Evolutionary conservation across 2,329 filamentous ascomycete species (phyloP), one percentile per base, ranked within the genome.

Genomic region (Neofusicoccum parvum): DNA sequence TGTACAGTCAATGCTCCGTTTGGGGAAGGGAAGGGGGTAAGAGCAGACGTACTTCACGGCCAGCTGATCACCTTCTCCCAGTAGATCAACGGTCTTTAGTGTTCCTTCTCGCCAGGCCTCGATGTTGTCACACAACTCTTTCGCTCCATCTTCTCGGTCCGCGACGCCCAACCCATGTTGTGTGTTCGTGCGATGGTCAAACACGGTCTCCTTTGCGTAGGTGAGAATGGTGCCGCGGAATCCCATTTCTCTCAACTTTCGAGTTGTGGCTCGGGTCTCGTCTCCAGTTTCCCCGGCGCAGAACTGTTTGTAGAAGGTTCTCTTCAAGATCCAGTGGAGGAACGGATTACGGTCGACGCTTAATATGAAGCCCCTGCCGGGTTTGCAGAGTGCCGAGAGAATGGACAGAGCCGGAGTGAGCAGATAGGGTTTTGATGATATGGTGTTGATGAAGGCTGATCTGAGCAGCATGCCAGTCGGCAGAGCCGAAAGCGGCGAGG

Each of bases 231-330:
- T 90, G 12, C 93, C 94, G 17, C 85, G 87, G 74, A 92, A 96
- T 0, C 94, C 94, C 43, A 83, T 76, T 76, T 92, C 92, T 11
- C 96, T 83, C 4, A 84, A 79, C 2, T 83, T 73, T 43, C 92
- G 86, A 0, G 90, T 92, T 32, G 73, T 75, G 20, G 76, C 78
- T 58, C 81, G 81, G 3, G 95, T 90, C 76, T 96, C 91, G 4
- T 75, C 70, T 0, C 85, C 82, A 51, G 86, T 90, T 76, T 93
- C 90, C 46, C 94, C 94, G 0, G 92, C 92, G 76, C 94, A 97
- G 75, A 96, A 97, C 72, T 97, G 94, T 45, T 88, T 87, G 78
- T 96, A 97, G 70, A 96, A 91, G 0, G 92, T 95, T 73, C 88
- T 86, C 74, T 92, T 92, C 62, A 97, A 81, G 49, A 93, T 74